A percentile compares a stretch with the other conserved stretches of the same genome.
Conservation (phyloP, 225 moss, liverwort and hornwort species). For the Marchantia paleacea region DNA sequence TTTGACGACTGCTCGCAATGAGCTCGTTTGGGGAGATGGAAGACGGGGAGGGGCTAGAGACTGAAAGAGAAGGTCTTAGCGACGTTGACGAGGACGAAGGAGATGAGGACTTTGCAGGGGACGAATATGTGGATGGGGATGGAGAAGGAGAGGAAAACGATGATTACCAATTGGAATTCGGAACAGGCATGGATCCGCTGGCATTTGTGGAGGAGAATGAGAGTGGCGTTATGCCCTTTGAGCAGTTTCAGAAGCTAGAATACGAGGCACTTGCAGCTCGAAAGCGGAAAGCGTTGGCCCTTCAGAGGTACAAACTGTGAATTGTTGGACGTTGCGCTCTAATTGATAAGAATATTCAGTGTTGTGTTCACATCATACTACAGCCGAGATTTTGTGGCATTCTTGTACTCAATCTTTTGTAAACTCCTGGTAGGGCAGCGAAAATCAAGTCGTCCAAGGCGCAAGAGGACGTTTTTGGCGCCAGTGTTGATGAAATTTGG, state of each 20-base stretch:
- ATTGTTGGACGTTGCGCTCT: neutral
- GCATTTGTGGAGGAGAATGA: slow-evolving; percentile 90
- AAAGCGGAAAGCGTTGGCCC: slow-evolving; percentile 72
- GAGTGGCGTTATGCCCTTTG: slow-evolving; percentile 77
- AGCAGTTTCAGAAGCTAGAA: slow-evolving; percentile 97
- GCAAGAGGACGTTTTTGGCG: slow-evolving; percentile 86
- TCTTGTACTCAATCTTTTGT: neutral
- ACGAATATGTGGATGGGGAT: slow-evolving; percentile 24
- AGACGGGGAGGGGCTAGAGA: slow-evolving; percentile 10
- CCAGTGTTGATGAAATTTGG: slow-evolving; percentile 97
- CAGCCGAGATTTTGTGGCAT: neutral
- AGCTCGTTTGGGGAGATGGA: slow-evolving; percentile 14
- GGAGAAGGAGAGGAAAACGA: slow-evolving; percentile 64
- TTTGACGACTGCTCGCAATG: neutral
- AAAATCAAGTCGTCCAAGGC: slow-evolving; percentile 42
- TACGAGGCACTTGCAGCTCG: slow-evolving; percentile 95
- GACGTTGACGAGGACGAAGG: slow-evolving; percentile 44
- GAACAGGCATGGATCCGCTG: slow-evolving; percentile 92
- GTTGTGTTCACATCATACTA: neutral
- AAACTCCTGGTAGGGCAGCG: slow-evolving; percentile 44
- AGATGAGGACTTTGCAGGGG: slow-evolving; percentile 38
- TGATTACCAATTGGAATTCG: slow-evolving; percentile 77
- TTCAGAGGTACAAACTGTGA: slow-evolving; percentile 21
- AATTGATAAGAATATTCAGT: too few relatives aligned
- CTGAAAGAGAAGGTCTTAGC: slow-evolving; percentile 1